phyloP scores from a whole-genome alignment of 129 eudicot species.

The Helianthus tuberosus region DNA sequence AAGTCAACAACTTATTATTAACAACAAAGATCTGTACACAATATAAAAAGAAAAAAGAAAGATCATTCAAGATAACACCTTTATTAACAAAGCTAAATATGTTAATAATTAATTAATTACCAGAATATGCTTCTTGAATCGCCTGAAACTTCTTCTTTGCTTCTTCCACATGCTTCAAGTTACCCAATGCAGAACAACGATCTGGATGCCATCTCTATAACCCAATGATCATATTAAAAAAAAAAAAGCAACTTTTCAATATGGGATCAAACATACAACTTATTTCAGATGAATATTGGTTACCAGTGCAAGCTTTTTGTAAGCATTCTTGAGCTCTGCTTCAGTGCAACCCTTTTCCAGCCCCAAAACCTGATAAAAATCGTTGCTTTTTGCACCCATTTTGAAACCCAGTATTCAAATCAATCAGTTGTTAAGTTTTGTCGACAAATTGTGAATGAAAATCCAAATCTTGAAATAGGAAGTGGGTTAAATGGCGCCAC shows the following conservation, averaged over 20 bases:
- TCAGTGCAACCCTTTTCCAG: constrained; percentile 71
- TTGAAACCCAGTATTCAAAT: not conserved
- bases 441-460: constrained; percentile 17
- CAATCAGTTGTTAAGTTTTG: not conserved
- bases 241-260: not conserved
- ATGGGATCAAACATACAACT: not conserved
- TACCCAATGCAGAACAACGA: constrained; percentile 76
- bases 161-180: constrained; percentile 59
- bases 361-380: constrained; percentile 79
- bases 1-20: constrained; percentile 4
- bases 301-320: constrained; percentile 95
- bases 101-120: constrained; percentile 34
- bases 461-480: not conserved
- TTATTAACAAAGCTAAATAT: not conserved
- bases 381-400: constrained; percentile 53
- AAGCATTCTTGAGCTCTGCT: constrained; percentile 71
- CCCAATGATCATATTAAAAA: not conserved
- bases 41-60: not conserved
- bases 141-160: constrained; percentile 83
- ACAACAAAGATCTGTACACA: not conserved
- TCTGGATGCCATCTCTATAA: constrained; percentile 94
- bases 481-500: not conserved
- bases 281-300: not conserved
- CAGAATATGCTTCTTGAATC: constrained; percentile 90
- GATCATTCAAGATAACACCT: not conserved